Evolutionary conservation across 352 stramenopile genomes (phyloP), one percentile per base, ranked within the genome.

Genomic region (Pythium pectinolyticum): DNA sequence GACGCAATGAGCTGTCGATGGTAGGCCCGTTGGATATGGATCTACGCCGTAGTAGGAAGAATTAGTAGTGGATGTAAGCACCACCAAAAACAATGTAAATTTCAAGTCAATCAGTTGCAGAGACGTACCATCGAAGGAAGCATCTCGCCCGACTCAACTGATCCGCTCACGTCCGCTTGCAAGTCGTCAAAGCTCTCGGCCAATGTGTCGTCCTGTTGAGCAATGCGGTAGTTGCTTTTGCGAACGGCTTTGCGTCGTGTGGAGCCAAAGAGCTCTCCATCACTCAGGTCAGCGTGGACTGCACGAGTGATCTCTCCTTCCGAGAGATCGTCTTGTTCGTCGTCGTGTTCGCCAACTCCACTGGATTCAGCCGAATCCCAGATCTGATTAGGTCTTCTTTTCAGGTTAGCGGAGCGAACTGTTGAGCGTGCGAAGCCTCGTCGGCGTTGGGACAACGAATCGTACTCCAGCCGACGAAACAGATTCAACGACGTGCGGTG

Each of bases 191-290:
- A 41, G 1, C 11, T 47, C 19, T 62, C 64, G 15, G 53, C 57
- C 12, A 46, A 55, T 11, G 14, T 40, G 5, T 34, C 35, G 17
- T 57, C 4, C 17, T 14, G 19, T 12, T 61, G 28, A 7, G 27
- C 51, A 4, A 47, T 31, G 19, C 15, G n/a, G 8, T n/a, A 15
- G 27, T 82, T 79, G 40, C 75, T 82, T 17, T 45, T 25, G 10
- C 52, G 64, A 11, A 72, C 34, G 30, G 77, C 67, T 20, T 65
- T 63, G 5, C 60, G 66, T 24, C 74, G 68, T 10, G 47, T 52
- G 3, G 62, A 40, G 5, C 80, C 80, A 57, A 70, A 85, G 43
- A 90, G 59, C 52, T 92, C 84, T 4, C 80, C 84, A 45, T 92
- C 84, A 46, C 84, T 92, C n/a, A 85, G 51, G 45, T 87, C 75